Conservation (phyloP, 148 eudicot genomes). For the Gaultheria prostrata region DNA sequence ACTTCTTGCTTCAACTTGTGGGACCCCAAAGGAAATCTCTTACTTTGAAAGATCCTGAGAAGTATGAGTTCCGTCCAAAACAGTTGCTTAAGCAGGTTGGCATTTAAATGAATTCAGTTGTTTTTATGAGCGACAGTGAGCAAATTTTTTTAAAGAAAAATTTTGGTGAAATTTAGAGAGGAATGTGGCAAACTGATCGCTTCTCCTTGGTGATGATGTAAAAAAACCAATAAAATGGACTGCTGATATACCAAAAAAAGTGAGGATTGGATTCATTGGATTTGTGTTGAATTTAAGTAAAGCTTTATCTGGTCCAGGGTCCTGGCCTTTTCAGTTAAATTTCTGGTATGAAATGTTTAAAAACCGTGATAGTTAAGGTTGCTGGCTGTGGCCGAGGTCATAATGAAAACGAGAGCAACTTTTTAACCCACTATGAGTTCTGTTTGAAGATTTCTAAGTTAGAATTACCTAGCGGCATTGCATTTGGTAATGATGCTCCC, state of each 20-base stretch:
- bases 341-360: neutral
- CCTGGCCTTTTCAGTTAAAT: neutral
- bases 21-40: slow-evolving; percentile 97
- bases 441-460: neutral
- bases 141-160: neutral
- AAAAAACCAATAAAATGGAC: neutral
- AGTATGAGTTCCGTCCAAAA: slow-evolving; percentile 94
- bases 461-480: neutral
- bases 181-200: neutral
- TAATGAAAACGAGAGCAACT: too few relatives aligned
- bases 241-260: neutral
- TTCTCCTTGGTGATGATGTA: neutral
- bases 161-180: neutral
- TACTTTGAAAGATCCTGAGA: slow-evolving; percentile 91
- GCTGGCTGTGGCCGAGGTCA: slow-evolving; percentile 1
- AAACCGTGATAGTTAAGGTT: neutral
- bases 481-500: neutral
- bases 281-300: neutral
- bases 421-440: neutral
- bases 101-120: neutral
- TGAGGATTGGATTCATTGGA: neutral
- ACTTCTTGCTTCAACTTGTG: slow-evolving; percentile 88
- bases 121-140: neutral
- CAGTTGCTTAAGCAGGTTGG: slow-evolving; percentile 87
- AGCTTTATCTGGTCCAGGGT: neutral